Evolutionary conservation across 2,329 filamentous ascomycete species (phyloP).

Genomic region (Chrysosporium keratinophilum): DNA sequence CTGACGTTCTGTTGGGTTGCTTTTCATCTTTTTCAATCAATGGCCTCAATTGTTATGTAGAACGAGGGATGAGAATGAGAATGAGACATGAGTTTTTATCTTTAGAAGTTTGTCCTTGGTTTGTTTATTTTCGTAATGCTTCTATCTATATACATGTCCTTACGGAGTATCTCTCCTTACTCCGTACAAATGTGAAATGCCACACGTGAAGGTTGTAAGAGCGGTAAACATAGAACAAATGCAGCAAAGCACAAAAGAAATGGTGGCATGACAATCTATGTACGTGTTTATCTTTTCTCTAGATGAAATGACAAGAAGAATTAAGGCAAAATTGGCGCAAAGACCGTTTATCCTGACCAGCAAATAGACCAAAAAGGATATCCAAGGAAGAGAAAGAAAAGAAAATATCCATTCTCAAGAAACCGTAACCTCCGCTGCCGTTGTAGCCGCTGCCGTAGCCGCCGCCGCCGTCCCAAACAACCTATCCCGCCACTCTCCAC

Average conservation of each 20-base stretch:
- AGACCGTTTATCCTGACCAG: not conserved
- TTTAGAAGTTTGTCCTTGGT: not conserved
- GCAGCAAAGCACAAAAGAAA: not conserved
- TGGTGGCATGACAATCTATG: not conserved
- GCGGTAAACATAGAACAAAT: not conserved
- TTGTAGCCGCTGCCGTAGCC: not conserved
- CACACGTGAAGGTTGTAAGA: too few species aligned
- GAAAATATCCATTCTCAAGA: constrained; percentile 12
- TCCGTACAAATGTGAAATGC: too few species aligned
- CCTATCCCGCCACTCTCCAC: constrained; percentile 69
- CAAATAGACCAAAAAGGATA: not conserved
- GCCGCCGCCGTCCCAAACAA: constrained; percentile 43
- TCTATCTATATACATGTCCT: too few species aligned
- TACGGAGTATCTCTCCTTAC: too few species aligned
- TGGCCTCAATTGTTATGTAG: constrained; percentile 1
- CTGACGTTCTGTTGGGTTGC: not conserved
- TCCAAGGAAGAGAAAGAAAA: not conserved
- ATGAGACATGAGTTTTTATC: constrained; percentile 7
- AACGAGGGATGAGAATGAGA: constrained; percentile 1
- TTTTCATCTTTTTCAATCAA: not conserved
- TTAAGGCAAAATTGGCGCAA: not conserved
- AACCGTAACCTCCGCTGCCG: constrained; percentile 21
- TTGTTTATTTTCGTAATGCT: not conserved
- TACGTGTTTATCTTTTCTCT: not conserved
- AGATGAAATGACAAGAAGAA: not conserved